Evolutionary conservation across 1,284 basidiomycete genomes (phyloP).

Genomic region (Mixia osmundae): DNA sequence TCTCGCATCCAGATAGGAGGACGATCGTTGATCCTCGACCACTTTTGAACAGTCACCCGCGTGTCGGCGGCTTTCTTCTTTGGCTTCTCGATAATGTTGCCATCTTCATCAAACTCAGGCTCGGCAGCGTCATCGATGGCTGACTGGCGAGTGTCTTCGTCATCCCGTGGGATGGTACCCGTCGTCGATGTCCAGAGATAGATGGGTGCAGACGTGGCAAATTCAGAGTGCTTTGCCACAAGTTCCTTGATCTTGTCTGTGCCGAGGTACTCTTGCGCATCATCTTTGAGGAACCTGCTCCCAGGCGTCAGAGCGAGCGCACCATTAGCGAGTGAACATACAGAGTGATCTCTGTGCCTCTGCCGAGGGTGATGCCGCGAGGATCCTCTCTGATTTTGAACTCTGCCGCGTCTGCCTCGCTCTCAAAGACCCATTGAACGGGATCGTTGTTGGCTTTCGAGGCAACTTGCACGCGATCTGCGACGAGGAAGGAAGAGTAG

Average conservation of each 20-base stretch:
- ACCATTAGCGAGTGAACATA: conserved; percentile 2
- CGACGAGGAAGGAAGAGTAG: conserved; percentile 48
- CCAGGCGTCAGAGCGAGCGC: not conserved
- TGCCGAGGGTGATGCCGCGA: conserved; percentile 64
- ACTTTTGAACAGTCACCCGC: conserved; percentile 23
- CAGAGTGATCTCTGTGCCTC: conserved; percentile 76
- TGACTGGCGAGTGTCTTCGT: conserved; percentile 25
- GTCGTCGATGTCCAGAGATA: conserved; percentile 37
- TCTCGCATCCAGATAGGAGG: conserved; percentile 73
- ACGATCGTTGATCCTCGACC: conserved; percentile 62
- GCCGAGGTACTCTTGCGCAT: conserved; percentile 51
- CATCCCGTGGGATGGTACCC: conserved; percentile 25
- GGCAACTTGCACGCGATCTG: conserved; percentile 64
- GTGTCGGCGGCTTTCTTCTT: conserved; percentile 29
- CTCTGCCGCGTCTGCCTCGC: conserved; percentile 51
- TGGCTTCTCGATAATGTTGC: conserved; percentile 27
- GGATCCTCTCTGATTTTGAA: conserved; percentile 74
- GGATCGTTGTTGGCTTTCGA: conserved; percentile 37
- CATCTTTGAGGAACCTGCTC: conserved; percentile 37
- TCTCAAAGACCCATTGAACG: conserved; percentile 57
- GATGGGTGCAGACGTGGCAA: conserved; percentile 72
- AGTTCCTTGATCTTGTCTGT: conserved; percentile 38
- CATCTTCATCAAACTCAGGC: conserved; percentile 25
- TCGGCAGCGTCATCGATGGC: conserved; percentile 30
- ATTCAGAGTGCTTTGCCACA: conserved; percentile 69